These are phyloP conservation scores for Atkinsonella texensis DNA, from an alignment of 2,329 filamentous ascomycete species.

Conservation along the genomic window DNA sequence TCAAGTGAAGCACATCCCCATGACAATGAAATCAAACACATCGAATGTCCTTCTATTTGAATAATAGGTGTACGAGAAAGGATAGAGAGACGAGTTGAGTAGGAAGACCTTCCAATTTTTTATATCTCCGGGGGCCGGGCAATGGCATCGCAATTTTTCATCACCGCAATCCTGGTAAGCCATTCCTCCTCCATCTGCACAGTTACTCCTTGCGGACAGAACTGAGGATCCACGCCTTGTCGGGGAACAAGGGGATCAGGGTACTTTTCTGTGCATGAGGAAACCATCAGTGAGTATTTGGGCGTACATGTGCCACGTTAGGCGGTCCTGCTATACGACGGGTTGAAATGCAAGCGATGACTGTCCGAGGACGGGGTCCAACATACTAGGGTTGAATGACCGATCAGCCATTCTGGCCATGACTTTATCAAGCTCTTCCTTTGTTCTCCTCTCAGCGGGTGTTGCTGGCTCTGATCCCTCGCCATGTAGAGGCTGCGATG, in stretches of 20 bases:
- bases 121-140: too few species aligned
- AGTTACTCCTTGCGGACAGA: constrained; percentile 27
- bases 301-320: too few species aligned
- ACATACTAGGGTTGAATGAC: constrained; percentile 34
- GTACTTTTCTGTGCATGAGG: constrained; percentile 23
- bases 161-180: constrained; percentile 18
- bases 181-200: constrained; percentile 28
- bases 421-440: constrained; percentile 26
- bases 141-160: background rate
- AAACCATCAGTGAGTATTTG: background rate
- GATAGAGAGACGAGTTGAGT: too few species aligned
- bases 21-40: too few species aligned
- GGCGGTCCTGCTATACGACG: too few species aligned
- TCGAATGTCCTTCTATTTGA: too few species aligned
- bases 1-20: too few species aligned
- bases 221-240: constrained; percentile 17
- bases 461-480: constrained; percentile 11
- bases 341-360: too few species aligned
- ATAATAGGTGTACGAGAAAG: too few species aligned
- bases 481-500: constrained; percentile 10
- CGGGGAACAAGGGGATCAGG: constrained; percentile 35
- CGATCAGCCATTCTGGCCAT: constrained; percentile 30
- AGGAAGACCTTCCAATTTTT: too few species aligned
- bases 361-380: background rate
- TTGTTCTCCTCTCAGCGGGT: constrained; percentile 9